Conservation (phyloP, 208 protist genomes). For the Novymonas esmeraldas region DNA sequence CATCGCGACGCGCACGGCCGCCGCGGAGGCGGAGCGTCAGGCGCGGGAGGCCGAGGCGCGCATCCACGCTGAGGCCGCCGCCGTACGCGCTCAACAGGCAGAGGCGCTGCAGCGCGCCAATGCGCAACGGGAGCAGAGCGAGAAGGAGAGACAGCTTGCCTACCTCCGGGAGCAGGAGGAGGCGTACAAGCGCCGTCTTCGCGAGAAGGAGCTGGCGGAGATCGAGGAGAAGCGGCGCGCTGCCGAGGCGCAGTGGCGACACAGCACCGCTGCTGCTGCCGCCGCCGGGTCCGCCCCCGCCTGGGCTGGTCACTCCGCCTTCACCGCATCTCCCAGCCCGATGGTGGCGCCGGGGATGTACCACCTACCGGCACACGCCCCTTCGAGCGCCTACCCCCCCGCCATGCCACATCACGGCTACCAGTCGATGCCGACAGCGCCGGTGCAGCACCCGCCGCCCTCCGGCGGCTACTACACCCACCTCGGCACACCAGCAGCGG, state of each 20-base stretch:
- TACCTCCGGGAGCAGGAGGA: constrained; percentile 65
- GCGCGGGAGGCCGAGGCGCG: constrained; percentile 25
- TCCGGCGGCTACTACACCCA: background rate
- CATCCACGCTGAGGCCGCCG: constrained; percentile 31
- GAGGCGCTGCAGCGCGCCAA: constrained; percentile 43
- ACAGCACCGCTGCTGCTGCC: constrained; percentile 5
- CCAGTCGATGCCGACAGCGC: constrained; percentile 12
- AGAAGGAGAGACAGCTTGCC: constrained; percentile 44
- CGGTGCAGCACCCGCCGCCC: constrained; percentile 5
- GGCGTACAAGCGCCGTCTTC: constrained; percentile 45
- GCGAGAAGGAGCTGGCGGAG: constrained; percentile 55
- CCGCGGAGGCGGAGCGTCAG: constrained; percentile 17
- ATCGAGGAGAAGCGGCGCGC: constrained; percentile 33
- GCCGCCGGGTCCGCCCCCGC: background rate
- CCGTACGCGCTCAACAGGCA: constrained; percentile 35
- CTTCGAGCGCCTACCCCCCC: background rate
- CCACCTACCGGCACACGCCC: background rate
- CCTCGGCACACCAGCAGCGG: background rate
- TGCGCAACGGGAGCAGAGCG: constrained; percentile 20
- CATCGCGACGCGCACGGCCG: constrained; percentile 43
- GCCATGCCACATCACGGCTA: background rate
- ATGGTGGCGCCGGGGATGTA: background rate
- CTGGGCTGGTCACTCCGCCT: constrained; percentile 1
- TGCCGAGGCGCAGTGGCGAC: constrained; percentile 24
- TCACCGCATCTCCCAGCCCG: background rate